These are phyloP conservation scores for Cymodocea nodosa DNA, from an alignment of 116 monocot species.

Conservation along the genomic window DNA sequence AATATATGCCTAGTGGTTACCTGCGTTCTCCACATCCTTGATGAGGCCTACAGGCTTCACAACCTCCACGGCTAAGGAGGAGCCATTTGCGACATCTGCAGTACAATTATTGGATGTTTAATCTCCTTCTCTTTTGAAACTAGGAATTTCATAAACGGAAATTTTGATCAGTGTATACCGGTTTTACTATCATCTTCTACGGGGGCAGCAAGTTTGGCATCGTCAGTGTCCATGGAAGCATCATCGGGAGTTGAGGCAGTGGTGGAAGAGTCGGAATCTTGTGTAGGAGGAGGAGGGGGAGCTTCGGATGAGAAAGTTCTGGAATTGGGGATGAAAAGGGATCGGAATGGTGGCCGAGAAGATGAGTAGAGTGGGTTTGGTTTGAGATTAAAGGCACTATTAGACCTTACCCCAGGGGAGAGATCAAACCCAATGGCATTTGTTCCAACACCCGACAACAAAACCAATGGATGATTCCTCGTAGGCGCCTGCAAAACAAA, in stretches of 20 bases:
- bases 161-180: slow-evolving; percentile 8
- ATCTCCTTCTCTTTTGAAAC: background rate
- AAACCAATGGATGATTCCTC: slow-evolving; percentile 92
- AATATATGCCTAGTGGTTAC: slow-evolving; percentile 2
- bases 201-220: background rate
- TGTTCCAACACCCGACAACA: slow-evolving; percentile 81
- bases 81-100: no score
- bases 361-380: background rate
- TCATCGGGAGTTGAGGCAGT: background rate
- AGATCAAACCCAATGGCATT: slow-evolving; percentile 95
- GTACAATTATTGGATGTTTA: no score
- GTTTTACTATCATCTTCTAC: slow-evolving; percentile 33
- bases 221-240: background rate
- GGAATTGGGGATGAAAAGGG: background rate
- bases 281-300: background rate
- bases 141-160: background rate
- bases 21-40: slow-evolving; percentile 32
- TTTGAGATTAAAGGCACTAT: background rate
- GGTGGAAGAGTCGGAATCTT: background rate
- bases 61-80: background rate
- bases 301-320: slow-evolving; percentile 20
- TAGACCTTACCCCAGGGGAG: slow-evolving; percentile 58
- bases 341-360: background rate
- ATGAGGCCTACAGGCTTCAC: background rate
- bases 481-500: slow-evolving; percentile 40